Evolutionary conservation across 208 protist species (phyloP).

Genomic region (Polymyxa betae): DNA sequence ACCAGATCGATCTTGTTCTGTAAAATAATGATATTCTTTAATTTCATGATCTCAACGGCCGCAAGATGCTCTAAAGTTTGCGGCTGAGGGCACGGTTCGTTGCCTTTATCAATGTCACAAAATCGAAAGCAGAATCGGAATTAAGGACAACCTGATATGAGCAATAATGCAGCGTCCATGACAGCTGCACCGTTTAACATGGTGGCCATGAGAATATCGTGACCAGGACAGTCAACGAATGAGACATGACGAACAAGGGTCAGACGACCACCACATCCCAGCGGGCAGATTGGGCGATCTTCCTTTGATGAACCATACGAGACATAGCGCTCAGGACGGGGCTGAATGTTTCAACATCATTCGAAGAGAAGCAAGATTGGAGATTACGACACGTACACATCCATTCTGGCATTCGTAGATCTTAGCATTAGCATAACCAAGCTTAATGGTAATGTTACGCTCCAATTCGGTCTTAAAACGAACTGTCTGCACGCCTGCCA

Average conservation of each 20-base stretch:
- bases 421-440: slow-evolving; percentile 99
- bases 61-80: slow-evolving; percentile 94
- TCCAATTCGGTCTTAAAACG: slow-evolving; percentile 98
- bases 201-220: slow-evolving; percentile 99
- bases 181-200: slow-evolving; percentile 99
- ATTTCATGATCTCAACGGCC: slow-evolving; percentile 99
- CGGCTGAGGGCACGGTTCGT: slow-evolving; percentile 95
- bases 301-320: slow-evolving; percentile 55
- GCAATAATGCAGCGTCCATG: slow-evolving; percentile 99
- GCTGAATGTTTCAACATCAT: slow-evolving; percentile 9
- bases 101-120: no score
- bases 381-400: not conserved
- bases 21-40: slow-evolving; percentile 97
- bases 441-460: slow-evolving; percentile 99
- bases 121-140: no score
- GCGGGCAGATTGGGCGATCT: slow-evolving; percentile 54
- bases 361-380: slow-evolving; percentile 50
- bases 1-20: slow-evolving; percentile 99
- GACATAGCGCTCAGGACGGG: slow-evolving; percentile 58
- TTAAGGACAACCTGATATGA: slow-evolving; percentile 79
- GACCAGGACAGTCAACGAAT: slow-evolving; percentile 98
- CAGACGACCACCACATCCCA: slow-evolving; percentile 38
- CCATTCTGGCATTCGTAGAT: slow-evolving; percentile 84
- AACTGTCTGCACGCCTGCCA: slow-evolving; percentile 83
- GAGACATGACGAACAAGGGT: slow-evolving; percentile 86